These are phyloP conservation scores for Alternaria sp. DNA, from an alignment of 2,329 filamentous ascomycete species.

Conservation along the genomic window DNA sequence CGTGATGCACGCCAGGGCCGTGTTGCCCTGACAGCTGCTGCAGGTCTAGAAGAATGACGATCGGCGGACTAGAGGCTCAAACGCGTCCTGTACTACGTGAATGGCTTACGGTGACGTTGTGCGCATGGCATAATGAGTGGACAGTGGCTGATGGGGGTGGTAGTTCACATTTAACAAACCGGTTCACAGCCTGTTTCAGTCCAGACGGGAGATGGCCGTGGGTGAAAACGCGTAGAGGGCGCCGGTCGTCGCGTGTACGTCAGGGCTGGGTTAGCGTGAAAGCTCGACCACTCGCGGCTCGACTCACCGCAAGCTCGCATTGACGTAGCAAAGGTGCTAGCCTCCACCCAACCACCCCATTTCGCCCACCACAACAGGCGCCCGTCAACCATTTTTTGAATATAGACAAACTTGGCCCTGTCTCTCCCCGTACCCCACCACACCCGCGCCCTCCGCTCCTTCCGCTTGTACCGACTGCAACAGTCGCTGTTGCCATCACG, in stretches of 20 bases:
- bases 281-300: slow-evolving; percentile 7
- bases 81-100: neutral
- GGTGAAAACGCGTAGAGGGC: slow-evolving; percentile 25
- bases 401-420: slow-evolving; percentile 5
- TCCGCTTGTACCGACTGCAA: neutral
- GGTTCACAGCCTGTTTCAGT: slow-evolving; percentile 1
- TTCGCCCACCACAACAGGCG: slow-evolving; percentile 10
- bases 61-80: neutral
- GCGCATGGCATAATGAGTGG: neutral
- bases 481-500: neutral
- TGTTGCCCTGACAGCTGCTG: slow-evolving; percentile 9
- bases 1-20: neutral
- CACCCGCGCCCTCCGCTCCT: neutral
- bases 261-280: slow-evolving; percentile 21
- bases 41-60: slow-evolving; percentile 1
- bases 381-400: slow-evolving; percentile 3
- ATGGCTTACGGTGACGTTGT: slow-evolving; percentile 10
- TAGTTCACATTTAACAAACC: neutral
- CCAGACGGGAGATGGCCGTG: neutral
- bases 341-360: slow-evolving; percentile 20
- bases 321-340: slow-evolving; percentile 19
- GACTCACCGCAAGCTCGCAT: slow-evolving; percentile 6
- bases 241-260: slow-evolving; percentile 36
- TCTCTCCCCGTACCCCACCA: slow-evolving; percentile 7
- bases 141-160: neutral